phyloP scores from a whole-genome alignment of 2,329 filamentous ascomycete species.

The Epicoccum sorghinum region DNA sequence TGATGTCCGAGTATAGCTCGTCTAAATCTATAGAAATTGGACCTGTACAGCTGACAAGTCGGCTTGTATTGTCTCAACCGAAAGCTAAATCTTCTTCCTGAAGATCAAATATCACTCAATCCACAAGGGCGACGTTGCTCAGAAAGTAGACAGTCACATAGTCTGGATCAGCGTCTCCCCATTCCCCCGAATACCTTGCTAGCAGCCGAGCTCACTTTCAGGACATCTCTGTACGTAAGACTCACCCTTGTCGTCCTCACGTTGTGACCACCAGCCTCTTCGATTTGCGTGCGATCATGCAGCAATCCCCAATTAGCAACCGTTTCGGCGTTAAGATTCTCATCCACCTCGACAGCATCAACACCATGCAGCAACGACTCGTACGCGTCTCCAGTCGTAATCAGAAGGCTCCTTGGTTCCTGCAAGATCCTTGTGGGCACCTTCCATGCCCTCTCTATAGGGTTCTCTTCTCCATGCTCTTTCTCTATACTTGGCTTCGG shows the following conservation, averaged over 20 bases:
- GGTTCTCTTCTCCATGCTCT: not conserved
- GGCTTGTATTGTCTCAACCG: too few relatives aligned
- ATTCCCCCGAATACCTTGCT: slow-evolving; percentile 36
- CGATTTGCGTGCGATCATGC: slow-evolving; percentile 53
- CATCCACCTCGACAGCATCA: slow-evolving; percentile 67
- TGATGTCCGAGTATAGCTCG: too few relatives aligned
- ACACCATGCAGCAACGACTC: slow-evolving; percentile 77
- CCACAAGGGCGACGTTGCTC: too few relatives aligned
- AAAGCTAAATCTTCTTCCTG: too few relatives aligned
- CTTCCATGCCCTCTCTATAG: not conserved
- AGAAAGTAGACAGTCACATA: not conserved
- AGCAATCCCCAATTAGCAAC: slow-evolving; percentile 74
- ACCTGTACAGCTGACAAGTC: too few relatives aligned
- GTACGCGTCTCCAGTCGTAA: slow-evolving; percentile 73
- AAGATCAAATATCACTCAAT: too few relatives aligned
- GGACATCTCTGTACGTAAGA: slow-evolving; percentile 84
- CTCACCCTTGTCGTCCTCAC: slow-evolving; percentile 69
- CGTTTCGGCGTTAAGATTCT: slow-evolving; percentile 64
- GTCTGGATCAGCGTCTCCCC: not conserved
- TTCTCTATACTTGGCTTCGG: slow-evolving; percentile 31
- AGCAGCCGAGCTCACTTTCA: slow-evolving; percentile 51
- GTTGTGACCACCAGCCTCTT: slow-evolving; percentile 59
- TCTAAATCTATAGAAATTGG: too few relatives aligned
- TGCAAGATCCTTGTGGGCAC: slow-evolving; percentile 69
- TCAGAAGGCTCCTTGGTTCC: slow-evolving; percentile 79